phyloP scores from a whole-genome alignment of 2,329 filamentous ascomycete species.

The Scedosporium boydii region DNA sequence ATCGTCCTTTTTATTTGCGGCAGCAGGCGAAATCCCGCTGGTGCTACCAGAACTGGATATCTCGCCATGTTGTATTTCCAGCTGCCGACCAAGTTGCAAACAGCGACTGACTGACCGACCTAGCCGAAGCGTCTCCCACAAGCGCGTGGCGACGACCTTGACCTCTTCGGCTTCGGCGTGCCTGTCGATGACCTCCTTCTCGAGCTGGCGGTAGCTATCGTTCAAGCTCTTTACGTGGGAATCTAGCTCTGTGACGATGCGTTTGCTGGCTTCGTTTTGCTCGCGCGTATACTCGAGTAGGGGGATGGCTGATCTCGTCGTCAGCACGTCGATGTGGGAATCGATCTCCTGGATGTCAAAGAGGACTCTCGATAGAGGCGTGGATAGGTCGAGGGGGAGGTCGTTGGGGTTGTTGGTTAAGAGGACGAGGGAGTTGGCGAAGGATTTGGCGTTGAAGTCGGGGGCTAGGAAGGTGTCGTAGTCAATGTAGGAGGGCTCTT shows the following conservation, averaged over 20 bases:
- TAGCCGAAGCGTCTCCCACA: constrained; percentile 72
- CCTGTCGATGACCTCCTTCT: constrained; percentile 77
- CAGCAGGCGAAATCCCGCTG: constrained; percentile 18
- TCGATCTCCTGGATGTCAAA: constrained; percentile 97
- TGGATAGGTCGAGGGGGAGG: constrained; percentile 83
- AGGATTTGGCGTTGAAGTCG: constrained; percentile 67
- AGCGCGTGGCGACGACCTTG: constrained; percentile 61
- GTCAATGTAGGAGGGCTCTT: constrained; percentile 77
- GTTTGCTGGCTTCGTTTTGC: constrained; percentile 62
- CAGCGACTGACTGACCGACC: constrained; percentile 69
- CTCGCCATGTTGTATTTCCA: constrained; percentile 78
- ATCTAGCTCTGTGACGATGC: constrained; percentile 68
- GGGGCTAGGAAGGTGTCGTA: constrained; percentile 85
- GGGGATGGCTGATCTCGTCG: constrained; percentile 73
- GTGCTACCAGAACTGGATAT: constrained; percentile 29
- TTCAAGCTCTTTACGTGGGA: constrained; percentile 71
- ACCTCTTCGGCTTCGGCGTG: constrained; percentile 83
- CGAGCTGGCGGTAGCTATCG: constrained; percentile 74
- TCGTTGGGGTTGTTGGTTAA: constrained; percentile 89
- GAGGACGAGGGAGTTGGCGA: constrained; percentile 83
- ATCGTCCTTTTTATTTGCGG: constrained; percentile 50
- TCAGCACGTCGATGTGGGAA: constrained; percentile 85
- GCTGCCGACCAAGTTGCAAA: constrained; percentile 71
- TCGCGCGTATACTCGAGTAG: constrained; percentile 68
- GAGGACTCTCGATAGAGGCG: constrained; percentile 82